A percentile compares a stretch with the other conserved stretches of the same genome.
Evolutionary conservation across 2,329 filamentous ascomycete genomes (phyloP).

Genomic region (Cyphellophora europaea): DNA sequence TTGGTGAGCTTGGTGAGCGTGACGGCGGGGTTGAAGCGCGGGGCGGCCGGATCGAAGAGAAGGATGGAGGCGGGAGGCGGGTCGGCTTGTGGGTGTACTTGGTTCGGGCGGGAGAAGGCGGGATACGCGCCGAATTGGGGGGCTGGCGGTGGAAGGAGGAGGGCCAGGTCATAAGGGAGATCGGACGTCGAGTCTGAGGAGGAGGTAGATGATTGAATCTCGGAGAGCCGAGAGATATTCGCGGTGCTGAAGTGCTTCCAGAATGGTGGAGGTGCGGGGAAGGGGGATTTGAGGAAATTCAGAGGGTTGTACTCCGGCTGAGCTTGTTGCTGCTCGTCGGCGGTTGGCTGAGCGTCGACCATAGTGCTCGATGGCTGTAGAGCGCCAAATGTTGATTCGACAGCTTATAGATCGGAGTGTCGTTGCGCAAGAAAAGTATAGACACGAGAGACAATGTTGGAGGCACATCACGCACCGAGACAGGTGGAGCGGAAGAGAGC

Average conservation of each 20-base stretch:
- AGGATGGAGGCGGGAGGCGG: slow-evolving; percentile 41
- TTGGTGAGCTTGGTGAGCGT: slow-evolving; percentile 72
- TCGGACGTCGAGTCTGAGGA: slow-evolving; percentile 27
- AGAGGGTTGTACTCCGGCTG: too few species aligned
- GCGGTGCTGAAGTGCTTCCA: slow-evolving; percentile 78
- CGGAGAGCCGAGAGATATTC: slow-evolving; percentile 54
- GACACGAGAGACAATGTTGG: too few species aligned
- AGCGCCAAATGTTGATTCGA: too few species aligned
- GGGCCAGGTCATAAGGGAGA: slow-evolving; percentile 62
- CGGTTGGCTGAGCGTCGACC: too few species aligned
- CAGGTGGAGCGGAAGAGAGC: too few species aligned
- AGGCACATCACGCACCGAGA: too few species aligned
- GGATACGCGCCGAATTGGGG: slow-evolving; percentile 22
- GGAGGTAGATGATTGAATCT: slow-evolving; percentile 29
- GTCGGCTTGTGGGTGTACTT: slow-evolving; percentile 16
- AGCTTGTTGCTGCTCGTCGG: too few species aligned
- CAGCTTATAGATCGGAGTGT: too few species aligned
- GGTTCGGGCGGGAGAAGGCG: not conserved
- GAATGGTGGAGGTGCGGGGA: slow-evolving; percentile 81
- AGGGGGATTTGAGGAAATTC: slow-evolving; percentile 46
- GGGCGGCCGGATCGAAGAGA: slow-evolving; percentile 50
- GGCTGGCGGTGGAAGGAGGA: slow-evolving; percentile 65
- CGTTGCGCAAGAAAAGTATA: too few species aligned
- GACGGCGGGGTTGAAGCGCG: slow-evolving; percentile 33
- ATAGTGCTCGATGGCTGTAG: too few species aligned